Evolutionary conservation across 805 yeast genomes (phyloP), one percentile per base, ranked within the genome.

Genomic region (Pichia phayaonensis): DNA sequence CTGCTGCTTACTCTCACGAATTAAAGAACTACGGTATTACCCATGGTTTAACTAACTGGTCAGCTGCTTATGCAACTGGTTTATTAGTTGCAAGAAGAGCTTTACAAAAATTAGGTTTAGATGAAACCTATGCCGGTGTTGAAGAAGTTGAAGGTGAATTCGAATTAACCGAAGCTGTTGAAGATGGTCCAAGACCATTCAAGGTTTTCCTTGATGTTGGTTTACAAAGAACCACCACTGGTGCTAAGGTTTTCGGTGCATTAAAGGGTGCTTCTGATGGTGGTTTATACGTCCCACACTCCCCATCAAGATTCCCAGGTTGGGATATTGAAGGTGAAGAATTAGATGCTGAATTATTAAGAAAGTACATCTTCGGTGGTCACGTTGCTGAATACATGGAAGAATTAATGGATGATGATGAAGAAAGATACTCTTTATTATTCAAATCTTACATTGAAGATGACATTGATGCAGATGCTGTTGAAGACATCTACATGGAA

Each of bases 381-480:
- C 99, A 94, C 86, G 90, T 94, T 71, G 84, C 99, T 71, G 98
- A 94, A 83, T 94, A 94, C 94, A 94, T 94, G 97, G 99, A 94
- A 83, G 98, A 92, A 83, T 87, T 94, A 74, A 92, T 94, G 75
- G 99, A 94, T 71, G 99, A 92, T 75, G 99, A 92, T 86, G 99
- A 92, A 82, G 99, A 92, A 83, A 92, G 94, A 81, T 92, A 83
- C 96, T 83, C 84, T 76, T 82, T 87, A 72, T 81, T 92, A 72
- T 92, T 92, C 95, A 84, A 86, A 81, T 82, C 90, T 68, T 94
- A 94, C 92, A 74, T 94, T 64, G 96, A 84, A 65, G 97, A 92
- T 69, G 98, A 89, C 74, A 81, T 94, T 67, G 98, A 94, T 74
- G 94, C 98, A 66, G 99, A 94, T 69, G 87, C 85, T 63, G 71